Base-by-base conservation (phyloP, 495 filamentous ascomycete species). In the Niebla homalea region DNA sequence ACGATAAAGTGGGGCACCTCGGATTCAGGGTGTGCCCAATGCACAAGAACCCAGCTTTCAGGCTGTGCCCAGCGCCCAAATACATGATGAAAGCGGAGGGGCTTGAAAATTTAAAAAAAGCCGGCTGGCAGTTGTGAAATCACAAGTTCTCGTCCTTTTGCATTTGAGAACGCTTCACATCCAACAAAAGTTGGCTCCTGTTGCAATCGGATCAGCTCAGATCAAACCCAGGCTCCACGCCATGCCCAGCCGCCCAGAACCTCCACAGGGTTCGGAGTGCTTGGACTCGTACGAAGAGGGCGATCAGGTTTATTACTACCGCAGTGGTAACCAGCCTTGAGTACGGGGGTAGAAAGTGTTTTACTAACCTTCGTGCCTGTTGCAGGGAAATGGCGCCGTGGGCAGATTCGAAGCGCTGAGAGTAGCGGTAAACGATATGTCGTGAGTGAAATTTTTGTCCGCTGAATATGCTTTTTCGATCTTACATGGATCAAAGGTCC, bases 321-420 rank as follows among this genome's bases (percentile, higher is more conserved):
- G 51, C 36, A 53, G 51, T 53, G 51, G 51, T 53, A 48, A 10
- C 29, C 32, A 52, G 36, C 15, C 43, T 46, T 26, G 12, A 15
- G 43, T 36, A 36, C 15, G 35, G 16, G 22, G 4, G 32, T 22
- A 22, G 18, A 36, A 19, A 15, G 23, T 29, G 19, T 46, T 39
- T 6, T 22, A 37, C 51, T 53, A 40, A 48, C 22, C 18, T 36
- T 14, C 44, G 32, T 22, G 20, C 25, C 5, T 43, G 14, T 22
- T 48, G 7, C 43, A 53, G 51, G 45, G 21, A 43, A 48, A 48
- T 53, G 51, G 51, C 51, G 51, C 22, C 51, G 47, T 42, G 51
- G 15, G 45, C 36, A 48, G 45, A 53, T 48, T 22, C 45, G 22
- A 43, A 53, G 37, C 36, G 22, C 32, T 26, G 51, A 41, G 25